Evolutionary conservation across 441 rosid species (phyloP).

Genomic region (Pelargonium cotyledonis): DNA sequence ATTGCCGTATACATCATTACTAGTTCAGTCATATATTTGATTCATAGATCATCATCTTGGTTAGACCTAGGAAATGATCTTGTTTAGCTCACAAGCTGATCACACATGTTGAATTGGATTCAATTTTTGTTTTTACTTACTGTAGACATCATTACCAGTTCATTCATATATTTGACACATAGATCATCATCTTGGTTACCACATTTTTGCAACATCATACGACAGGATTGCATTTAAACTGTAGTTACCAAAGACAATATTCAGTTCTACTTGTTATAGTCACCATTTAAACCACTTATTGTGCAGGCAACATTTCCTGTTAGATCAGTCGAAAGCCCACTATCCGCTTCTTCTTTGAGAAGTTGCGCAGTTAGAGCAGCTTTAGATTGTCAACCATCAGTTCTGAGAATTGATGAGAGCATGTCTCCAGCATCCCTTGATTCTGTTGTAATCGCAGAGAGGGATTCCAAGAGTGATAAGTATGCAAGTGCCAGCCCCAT

Average conservation of each 20-base stretch:
- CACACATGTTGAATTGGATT: too few relatives aligned
- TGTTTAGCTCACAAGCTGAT: too few relatives aligned
- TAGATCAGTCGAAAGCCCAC: conserved; percentile 63
- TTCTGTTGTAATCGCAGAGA: conserved; percentile 76
- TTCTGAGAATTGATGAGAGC: conserved; percentile 64
- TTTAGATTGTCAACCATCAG: conserved; percentile 50
- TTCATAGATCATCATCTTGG: neutral
- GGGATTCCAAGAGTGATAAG: conserved; percentile 54
- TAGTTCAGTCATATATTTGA: neutral
- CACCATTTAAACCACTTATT: neutral
- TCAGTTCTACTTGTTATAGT: neutral
- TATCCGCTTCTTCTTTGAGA: conserved; percentile 44
- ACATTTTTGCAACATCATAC: neutral
- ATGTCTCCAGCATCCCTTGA: conserved; percentile 81
- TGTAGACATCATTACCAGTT: too few relatives aligned
- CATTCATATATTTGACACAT: too few relatives aligned
- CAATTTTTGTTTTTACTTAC: too few relatives aligned
- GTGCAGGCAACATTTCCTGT: conserved; percentile 44
- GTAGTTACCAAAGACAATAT: neutral
- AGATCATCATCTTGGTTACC: too few relatives aligned
- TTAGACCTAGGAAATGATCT: neutral
- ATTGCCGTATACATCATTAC: too few relatives aligned
- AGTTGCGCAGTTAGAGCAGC: conserved; percentile 40
- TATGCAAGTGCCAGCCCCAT: conserved; percentile 54
- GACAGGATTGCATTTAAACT: neutral